phyloP scores from a whole-genome alignment of 768 basidiomycete genomes.

The Naganishia antarctica region DNA sequence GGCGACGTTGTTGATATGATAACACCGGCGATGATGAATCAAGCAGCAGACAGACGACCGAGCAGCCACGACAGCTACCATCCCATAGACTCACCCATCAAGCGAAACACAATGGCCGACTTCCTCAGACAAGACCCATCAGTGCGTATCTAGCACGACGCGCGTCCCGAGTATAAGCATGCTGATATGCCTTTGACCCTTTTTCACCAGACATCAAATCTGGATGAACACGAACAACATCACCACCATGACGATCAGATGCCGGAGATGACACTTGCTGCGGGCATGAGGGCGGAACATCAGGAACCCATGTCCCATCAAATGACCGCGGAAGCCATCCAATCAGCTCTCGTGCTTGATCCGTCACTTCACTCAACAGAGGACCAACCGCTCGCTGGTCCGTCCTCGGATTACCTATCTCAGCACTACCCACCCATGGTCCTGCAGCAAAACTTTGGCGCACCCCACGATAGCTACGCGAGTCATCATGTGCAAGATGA shows the following conservation, averaged over 20 bases:
- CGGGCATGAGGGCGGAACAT: slow-evolving; percentile 11
- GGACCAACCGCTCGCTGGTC: slow-evolving; percentile 1
- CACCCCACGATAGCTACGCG: background rate
- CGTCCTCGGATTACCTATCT: background rate
- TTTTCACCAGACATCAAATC: background rate
- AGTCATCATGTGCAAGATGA: background rate
- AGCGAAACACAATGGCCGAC: background rate
- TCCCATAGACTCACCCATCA: background rate
- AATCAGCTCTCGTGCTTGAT: slow-evolving; percentile 13
- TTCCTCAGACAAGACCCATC: slow-evolving; percentile 1
- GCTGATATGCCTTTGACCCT: background rate
- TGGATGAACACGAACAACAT: slow-evolving; percentile 6
- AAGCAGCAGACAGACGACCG: slow-evolving; percentile 8
- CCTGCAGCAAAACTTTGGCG: background rate
- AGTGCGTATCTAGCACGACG: background rate
- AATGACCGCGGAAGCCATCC: background rate
- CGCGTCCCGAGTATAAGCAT: background rate
- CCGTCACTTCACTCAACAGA: background rate
- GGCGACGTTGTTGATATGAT: slow-evolving; percentile 8
- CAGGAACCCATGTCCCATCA: slow-evolving; percentile 2
- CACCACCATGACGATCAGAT: slow-evolving; percentile 14
- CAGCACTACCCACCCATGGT: slow-evolving; percentile 1
- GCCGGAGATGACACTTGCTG: slow-evolving; percentile 19
- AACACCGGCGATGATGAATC: background rate
- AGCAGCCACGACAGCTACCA: background rate